Evolutionary conservation across 1,284 basidiomycete genomes (phyloP), one percentile per base, ranked within the genome.

Genomic region (Cryptococcus sp.): DNA sequence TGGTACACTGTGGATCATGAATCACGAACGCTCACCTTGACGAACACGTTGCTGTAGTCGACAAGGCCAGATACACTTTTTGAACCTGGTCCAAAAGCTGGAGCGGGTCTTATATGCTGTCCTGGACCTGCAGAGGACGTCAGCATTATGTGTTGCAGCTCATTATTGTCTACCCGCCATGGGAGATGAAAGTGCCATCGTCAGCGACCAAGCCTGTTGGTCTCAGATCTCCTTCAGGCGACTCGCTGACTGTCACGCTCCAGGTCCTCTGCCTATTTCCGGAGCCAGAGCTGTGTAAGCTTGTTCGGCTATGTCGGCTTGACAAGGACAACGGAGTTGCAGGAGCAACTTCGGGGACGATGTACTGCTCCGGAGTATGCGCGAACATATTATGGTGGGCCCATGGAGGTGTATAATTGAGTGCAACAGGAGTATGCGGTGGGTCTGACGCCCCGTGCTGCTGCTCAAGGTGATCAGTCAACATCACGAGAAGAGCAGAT

Each of bases 41-140:
- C 65, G 37, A 93, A 93, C 48, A 94, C 78, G 74, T 93, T 93
- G 82, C 90, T 92, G 1, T 90, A 91, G 77, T 94, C 91, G 61
- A 94, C 91, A 23, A 92, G 81, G 26, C 91, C 91, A 59, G 89
- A 91, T 65, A 89, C 86, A 68, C 88, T 91, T 53, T 67, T 84
- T 37, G 89, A 86, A 16, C 89, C 89, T 26, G 88, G 88, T 2
- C 89, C 89, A 25, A 67, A 69, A 43, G 83, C 55, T 11, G 89
- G 89, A 1, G 91, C 89, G 16, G 87, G 83, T 69, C 92, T 89
- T 22, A 93, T 89, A 74, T 92, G 89, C 74, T 93, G 91, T 13
- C 91, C 90, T 11, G 91, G 91, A 7, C 77, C 77, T 71, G 47
- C 11, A 44, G 29, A 46, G 19, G 26, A 38, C 10, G 22, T 23